Conservation (phyloP, 139 green algal genomes). For the Micractinium conductrix region DNA sequence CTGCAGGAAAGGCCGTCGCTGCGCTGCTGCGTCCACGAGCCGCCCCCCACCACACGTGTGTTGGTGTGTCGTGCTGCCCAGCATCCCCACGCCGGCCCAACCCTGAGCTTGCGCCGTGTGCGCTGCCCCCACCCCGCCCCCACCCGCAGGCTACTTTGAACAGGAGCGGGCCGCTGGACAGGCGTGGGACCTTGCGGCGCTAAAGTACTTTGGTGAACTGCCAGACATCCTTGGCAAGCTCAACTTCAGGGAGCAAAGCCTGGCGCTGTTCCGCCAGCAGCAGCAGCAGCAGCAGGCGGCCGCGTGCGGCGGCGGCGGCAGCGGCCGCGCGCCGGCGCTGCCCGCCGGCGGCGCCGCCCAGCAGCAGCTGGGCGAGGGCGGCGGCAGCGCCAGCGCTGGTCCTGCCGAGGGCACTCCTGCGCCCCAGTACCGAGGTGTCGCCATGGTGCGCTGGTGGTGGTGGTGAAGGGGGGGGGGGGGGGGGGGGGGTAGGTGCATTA, state of each 20-base stretch:
- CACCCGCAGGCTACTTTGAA: constrained; percentile 33
- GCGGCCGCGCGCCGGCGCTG: background rate
- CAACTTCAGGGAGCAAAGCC: constrained; percentile 42
- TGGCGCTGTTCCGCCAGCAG: constrained; percentile 29
- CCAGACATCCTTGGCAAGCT: constrained; percentile 25
- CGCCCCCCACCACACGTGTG: too few relatives aligned
- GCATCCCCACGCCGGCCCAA: too few relatives aligned
- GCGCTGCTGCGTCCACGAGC: too few relatives aligned
- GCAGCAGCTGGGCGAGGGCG: background rate
- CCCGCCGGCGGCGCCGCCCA: background rate
- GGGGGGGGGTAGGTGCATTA: too few relatives aligned
- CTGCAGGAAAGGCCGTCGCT: too few relatives aligned
- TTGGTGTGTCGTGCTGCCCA: too few relatives aligned
- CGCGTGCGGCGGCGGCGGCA: background rate
- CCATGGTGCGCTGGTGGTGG: constrained; percentile 7
- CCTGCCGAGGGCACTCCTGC: too few relatives aligned
- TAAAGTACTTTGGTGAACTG: constrained; percentile 24
- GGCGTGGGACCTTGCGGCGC: constrained; percentile 43
- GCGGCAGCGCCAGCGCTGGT: background rate
- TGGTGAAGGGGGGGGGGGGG: too few relatives aligned
- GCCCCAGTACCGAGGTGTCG: background rate
- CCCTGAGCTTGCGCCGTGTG: too few relatives aligned
- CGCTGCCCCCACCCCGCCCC: background rate
- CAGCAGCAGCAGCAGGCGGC: constrained; percentile 10
- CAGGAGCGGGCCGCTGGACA: constrained; percentile 32